phyloP scores from a whole-genome alignment of 495 filamentous ascomycete species.

The Lophiotrema nucula region DNA sequence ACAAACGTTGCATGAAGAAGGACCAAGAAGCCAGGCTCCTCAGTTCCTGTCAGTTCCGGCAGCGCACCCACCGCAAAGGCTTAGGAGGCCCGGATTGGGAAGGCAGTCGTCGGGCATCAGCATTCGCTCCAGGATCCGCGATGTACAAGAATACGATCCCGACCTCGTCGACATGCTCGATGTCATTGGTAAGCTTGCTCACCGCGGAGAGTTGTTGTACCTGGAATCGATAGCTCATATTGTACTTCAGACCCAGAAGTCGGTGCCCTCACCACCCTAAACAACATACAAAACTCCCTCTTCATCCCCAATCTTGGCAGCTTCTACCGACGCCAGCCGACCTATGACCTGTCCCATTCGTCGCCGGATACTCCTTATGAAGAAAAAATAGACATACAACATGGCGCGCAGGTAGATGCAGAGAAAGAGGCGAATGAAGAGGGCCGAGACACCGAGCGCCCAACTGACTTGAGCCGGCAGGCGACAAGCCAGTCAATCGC shows the following conservation, averaged over 20 bases:
- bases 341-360: conserved; percentile 65
- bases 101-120: conserved; percentile 16
- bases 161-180: conserved; percentile 69
- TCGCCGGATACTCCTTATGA: conserved; percentile 29
- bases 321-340: conserved; percentile 64
- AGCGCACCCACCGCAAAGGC: background rate
- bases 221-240: no score
- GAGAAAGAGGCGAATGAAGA: background rate
- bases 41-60: background rate
- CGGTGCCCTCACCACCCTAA: conserved; percentile 68
- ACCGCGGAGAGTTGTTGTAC: no score
- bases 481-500: conserved; percentile 25
- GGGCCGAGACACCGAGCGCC: background rate
- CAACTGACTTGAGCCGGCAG: background rate
- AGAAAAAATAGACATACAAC: background rate
- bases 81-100: conserved; percentile 8
- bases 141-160: conserved; percentile 51
- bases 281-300: conserved; percentile 76
- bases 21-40: background rate
- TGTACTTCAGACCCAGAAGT: conserved; percentile 65
- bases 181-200: conserved; percentile 63
- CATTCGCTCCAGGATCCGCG: background rate
- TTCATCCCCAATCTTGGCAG: conserved; percentile 64
- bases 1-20: conserved; percentile 26
- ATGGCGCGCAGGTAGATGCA: background rate